A percentile compares a stretch with the other conserved stretches of the same genome.
These are phyloP conservation scores for Epichloe sp. DNA, from an alignment of 2,329 filamentous ascomycete species.

Conservation along the genomic window DNA sequence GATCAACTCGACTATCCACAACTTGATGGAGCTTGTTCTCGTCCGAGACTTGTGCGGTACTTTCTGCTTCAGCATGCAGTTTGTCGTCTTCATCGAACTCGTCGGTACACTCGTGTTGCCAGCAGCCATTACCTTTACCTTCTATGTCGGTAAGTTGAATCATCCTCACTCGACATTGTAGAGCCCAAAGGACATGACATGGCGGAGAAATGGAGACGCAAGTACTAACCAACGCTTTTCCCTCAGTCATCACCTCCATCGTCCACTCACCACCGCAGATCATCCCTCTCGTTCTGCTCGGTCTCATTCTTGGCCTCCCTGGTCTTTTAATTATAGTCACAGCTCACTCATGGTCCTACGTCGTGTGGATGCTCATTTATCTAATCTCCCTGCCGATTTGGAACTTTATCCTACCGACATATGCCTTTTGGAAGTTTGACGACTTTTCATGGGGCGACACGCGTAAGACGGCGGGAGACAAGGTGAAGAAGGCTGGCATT, in stretches of 20 bases:
- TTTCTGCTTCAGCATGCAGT: constrained; percentile 99
- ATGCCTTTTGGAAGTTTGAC: constrained; percentile 99
- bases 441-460: constrained; percentile 99
- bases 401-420: constrained; percentile 91
- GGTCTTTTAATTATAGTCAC: constrained; percentile 86
- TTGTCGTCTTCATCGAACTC: constrained; percentile 90
- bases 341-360: constrained; percentile 82
- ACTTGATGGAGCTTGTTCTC: constrained; percentile 91
- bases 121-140: constrained; percentile 90
- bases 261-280: constrained; percentile 63
- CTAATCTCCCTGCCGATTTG: constrained; percentile 84
- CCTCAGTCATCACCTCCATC: constrained; percentile 70
- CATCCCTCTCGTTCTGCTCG: constrained; percentile 82
- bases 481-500: constrained; percentile 72
- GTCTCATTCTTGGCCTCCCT: constrained; percentile 82
- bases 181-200: not conserved
- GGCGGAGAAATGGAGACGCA: not conserved
- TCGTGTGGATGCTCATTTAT: constrained; percentile 96
- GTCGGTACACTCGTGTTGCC: constrained; percentile 89
- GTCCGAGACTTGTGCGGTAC: constrained; percentile 95
- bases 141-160: constrained; percentile 71
- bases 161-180: not conserved
- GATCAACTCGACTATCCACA: constrained; percentile 99
- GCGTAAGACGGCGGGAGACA: constrained; percentile 84
- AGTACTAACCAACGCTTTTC: not conserved